Base-by-base conservation (phyloP, 257 asterid genomes). In the Solanum gracilifrons region DNA sequence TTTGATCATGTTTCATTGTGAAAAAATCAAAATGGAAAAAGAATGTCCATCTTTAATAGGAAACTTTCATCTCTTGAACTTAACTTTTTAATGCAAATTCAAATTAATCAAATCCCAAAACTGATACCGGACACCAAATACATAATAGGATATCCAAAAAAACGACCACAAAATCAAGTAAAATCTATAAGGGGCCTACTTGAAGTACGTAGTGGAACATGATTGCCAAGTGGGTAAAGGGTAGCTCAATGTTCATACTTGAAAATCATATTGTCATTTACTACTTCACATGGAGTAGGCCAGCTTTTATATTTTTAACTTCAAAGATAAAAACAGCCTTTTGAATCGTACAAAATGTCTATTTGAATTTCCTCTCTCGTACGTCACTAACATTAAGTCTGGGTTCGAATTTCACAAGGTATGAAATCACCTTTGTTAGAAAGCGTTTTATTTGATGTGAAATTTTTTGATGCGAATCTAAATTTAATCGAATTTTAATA, bases 231-330 rank as follows among this genome's bases (percentile, higher is more conserved):
- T 8, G n/a, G 62, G 62, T 15, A 6, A 51, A 4, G 58, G 58
- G n/a, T 51, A 7, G 10, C 62, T 77, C 25, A 32, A 32, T 7
- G 41, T 13, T 72, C 84, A 15, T 41, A 37, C 64, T 43, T 79
- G 64, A 41, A 79, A 29, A 46, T 80, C 27, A 80, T 46, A 3
- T 46, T 79, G 68, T 80, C 68, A 29, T 80, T 29, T 80, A 80
- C 68, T 29, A 29, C 68, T 27, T 80, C 68, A 80, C 85, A 80
- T 80, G 85, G 41, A 18, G 41, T 29, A n/a, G 85, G 16, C 27
- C 85, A 80, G 10, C 37, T 18, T 37, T 10, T 37, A 37, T 46
- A 35, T 73, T 73, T 27, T 80, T 43, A 29, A 80, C 85, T 80
- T 80, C 68, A 16, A 80, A 2, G 15, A 80, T 9, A 80, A 18